phyloP scores from a whole-genome alignment of 2,329 filamentous ascomycete genomes.

The Metarhizium guizhouense region DNA sequence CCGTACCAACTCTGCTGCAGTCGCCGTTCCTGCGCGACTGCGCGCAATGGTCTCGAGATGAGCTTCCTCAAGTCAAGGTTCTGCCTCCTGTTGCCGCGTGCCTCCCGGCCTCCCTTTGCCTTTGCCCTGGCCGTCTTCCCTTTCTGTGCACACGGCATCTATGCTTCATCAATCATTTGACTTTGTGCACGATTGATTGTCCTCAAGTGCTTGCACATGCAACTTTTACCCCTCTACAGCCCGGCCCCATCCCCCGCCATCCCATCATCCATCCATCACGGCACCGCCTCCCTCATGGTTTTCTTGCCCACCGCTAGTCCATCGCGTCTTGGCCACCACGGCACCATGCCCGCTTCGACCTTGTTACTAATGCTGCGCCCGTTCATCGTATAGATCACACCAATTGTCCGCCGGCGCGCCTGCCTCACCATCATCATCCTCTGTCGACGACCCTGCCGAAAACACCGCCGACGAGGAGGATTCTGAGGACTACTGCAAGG shows the following conservation, averaged over 20 bases:
- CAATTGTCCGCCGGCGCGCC: conserved; percentile 50
- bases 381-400: conserved; percentile 34
- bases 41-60: conserved; percentile 31
- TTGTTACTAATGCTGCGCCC: conserved; percentile 4
- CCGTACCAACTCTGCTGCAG: conserved; percentile 2
- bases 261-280: conserved; percentile 1
- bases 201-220: background rate
- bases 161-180: background rate
- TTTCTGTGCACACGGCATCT: too few species aligned
- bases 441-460: conserved; percentile 75
- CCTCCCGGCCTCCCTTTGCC: background rate
- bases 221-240: background rate
- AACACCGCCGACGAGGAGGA: conserved; percentile 97
- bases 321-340: background rate
- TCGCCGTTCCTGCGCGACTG: conserved; percentile 14
- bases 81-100: background rate
- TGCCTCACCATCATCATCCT: conserved; percentile 70
- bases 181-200: too few species aligned
- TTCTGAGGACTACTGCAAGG: conserved; percentile 98
- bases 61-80: conserved; percentile 36
- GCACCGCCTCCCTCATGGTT: background rate
- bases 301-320: conserved; percentile 1
- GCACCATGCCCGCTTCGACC: conserved; percentile 10
- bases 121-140: background rate
- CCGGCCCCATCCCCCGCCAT: background rate